These are phyloP conservation scores for Aspergillus novofumigatus DNA, from an alignment of 2,329 filamentous ascomycete genomes.

Conservation along the genomic window DNA sequence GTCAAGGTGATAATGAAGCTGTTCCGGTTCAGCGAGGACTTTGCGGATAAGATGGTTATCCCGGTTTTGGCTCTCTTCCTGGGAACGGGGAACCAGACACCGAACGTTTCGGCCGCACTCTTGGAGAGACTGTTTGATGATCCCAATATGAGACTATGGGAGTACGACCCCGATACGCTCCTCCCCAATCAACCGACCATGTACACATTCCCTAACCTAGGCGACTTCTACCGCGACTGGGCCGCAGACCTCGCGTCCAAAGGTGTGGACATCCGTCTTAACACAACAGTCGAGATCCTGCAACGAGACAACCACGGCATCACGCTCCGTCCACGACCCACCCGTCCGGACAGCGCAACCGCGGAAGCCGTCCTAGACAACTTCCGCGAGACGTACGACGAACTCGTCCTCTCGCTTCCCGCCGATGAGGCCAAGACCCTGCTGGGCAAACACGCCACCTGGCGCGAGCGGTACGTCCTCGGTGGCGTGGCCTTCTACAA, in stretches of 20 bases:
- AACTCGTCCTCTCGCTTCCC: conserved; percentile 55
- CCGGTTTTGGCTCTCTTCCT: conserved; percentile 70
- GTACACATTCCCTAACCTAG: conserved; percentile 60
- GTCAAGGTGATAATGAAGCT: conserved; percentile 63
- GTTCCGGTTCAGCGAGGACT: conserved; percentile 66
- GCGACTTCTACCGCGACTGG: conserved; percentile 56
- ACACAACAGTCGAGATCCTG: conserved; percentile 35
- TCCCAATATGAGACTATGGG: conserved; percentile 58
- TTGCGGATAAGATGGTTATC: conserved; percentile 66
- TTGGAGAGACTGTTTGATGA: conserved; percentile 58
- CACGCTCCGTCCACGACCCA: conserved; percentile 34
- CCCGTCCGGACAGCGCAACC: conserved; percentile 7
- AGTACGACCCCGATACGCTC: conserved; percentile 53
- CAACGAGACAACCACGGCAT: conserved; percentile 51
- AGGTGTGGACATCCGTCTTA: conserved; percentile 53
- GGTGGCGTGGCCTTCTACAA: conserved; percentile 64
- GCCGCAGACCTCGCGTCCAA: conserved; percentile 47
- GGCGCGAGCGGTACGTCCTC: conserved; percentile 63
- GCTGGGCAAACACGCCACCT: conserved; percentile 49
- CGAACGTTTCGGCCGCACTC: conserved; percentile 66
- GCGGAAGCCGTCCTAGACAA: not conserved
- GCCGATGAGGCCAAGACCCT: conserved; percentile 54
- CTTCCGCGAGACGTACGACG: conserved; percentile 51
- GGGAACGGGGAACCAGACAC: conserved; percentile 70
- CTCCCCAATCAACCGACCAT: conserved; percentile 53